A percentile compares a stretch with the other conserved stretches of the same genome.
phyloP scores from a whole-genome alignment of 257 asterid genomes.

The Scutellaria baicalensis region DNA sequence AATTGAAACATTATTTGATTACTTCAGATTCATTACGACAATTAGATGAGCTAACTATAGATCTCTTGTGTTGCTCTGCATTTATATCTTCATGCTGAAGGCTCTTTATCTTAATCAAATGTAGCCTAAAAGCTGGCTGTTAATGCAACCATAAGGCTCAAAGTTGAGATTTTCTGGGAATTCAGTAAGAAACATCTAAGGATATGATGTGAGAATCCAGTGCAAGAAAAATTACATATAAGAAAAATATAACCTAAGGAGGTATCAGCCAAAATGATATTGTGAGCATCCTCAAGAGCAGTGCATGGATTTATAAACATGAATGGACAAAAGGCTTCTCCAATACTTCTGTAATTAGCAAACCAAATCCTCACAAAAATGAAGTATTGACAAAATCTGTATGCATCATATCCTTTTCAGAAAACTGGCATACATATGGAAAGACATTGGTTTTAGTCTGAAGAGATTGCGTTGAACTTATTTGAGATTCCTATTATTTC shows the following conservation, averaged over 20 bases:
- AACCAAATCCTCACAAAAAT: not conserved
- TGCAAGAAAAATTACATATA: not conserved
- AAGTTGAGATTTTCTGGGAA: not conserved
- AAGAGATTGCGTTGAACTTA: not conserved
- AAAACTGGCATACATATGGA: not conserved
- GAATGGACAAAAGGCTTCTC: not conserved
- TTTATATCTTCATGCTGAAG: not conserved
- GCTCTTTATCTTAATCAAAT: not conserved
- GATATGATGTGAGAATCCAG: not conserved
- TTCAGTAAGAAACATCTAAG: not conserved
- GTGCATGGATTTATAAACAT: not conserved
- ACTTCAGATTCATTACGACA: not conserved
- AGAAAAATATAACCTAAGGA: not conserved
- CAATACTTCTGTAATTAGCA: not conserved
- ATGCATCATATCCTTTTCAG: not conserved
- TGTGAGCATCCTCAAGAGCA: not conserved
- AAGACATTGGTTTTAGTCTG: not conserved
- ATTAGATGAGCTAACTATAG: not conserved
- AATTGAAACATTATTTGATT: not conserved
- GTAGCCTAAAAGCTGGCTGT: not conserved
- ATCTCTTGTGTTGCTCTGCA: not conserved
- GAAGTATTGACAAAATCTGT: not conserved
- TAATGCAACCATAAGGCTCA: not conserved
- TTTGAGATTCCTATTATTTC: not conserved
- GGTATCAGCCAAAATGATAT: not conserved